Base-by-base conservation (phyloP, 2,329 filamentous ascomycete genomes). In the Orbilia quercus region DNA sequence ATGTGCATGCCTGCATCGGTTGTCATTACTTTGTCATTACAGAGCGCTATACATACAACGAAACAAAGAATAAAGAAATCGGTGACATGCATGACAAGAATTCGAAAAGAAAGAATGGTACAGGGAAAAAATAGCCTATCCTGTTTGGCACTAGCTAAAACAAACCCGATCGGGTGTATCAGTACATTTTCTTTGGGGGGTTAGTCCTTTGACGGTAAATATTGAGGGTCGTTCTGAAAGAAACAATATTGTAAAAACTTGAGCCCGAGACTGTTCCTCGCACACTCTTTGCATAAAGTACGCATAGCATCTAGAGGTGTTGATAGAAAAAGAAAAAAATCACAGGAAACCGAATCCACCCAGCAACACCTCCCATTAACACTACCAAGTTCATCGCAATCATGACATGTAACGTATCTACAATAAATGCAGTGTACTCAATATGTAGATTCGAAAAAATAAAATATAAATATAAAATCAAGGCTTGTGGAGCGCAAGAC, bases 281-380 rank as follows among this genome's bases (percentile, higher is more conserved):
- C 48, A 53, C 44, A 62, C 36, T 51, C 60, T n/a, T 40, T 57
- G 51, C 23, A 44, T n/a, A 44, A 47, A 45, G 50, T 44, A 31
- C 12, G 38, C 16, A 38, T 31, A 20, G 31, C 40, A 50, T 36
- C 40, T 42, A 62, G 44, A 58, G 40, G 48, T 42, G 48, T 38
- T 44, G 38, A 31, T 31, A 58, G 48, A 22, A 51, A 53, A 55
- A 36, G 36, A 71, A 42, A 70, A 36, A 58, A 58, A 25, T 40
- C 7, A 25, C 16, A 53, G 18, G 23, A 16, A 31, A 22, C 22
- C 18, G 47, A 50, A 45, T 50, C 55, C 55, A 14, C 14, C 59
- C 45, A 25, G 22, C 47, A 38, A 45, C 34, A 50, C 47, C 42
- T 31, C 47, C 48, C 58, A 71, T 71, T 65, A 58, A 64, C 45